Base-by-base conservation (phyloP, 1,284 basidiomycete species). In the Takashimella koratensis region DNA sequence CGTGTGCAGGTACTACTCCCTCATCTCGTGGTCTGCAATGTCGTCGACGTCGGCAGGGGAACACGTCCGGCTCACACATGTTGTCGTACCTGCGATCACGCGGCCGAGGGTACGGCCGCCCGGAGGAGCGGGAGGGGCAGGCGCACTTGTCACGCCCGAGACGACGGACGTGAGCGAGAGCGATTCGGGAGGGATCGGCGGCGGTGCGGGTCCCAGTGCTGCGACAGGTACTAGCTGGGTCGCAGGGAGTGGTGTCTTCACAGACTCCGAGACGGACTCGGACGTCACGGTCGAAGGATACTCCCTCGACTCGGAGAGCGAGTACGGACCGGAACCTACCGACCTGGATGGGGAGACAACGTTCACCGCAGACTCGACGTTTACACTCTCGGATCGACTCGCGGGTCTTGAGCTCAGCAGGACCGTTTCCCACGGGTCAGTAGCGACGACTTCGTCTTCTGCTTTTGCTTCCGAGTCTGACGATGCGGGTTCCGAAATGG, bases 1-100 rank as follows among this genome's bases (percentile, higher is more conserved):
- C 4, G 49, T 76, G 4, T 63, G 58, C 13, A 55, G 75, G 24
- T 76, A 76, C 50, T 76, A 75, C 43, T 71, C 74, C 43, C 62
- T 75, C 8, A 50, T 71, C 8, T 72, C 73, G 19, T 76, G 72
- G 68, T 74, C 30, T 8, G 8, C 30, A 16, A 36, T 36, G 30
- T 36, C 30, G 8, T 16, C 16, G 0, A 64, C 65, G 0, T 41
- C 45, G 5, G 27, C 45, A 4, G 62, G 58, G 36, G 55, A 63
- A 23, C 12, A 21, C 1, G 56, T 74, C 22, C 68, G 75, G 8
- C 45, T 76, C 5, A 76, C 75, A 11, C 71, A 76, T 55, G 69
- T 76, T 48, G 58, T 73, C 23, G 49, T 67, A 0, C 74, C 75
- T 4, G 47, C 59, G 5, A 57, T 74, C 4, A 64, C 52, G n/a